These are phyloP conservation scores for Arthrocladium fulminans DNA, from an alignment of 2,329 filamentous ascomycete species.

Conservation along the genomic window DNA sequence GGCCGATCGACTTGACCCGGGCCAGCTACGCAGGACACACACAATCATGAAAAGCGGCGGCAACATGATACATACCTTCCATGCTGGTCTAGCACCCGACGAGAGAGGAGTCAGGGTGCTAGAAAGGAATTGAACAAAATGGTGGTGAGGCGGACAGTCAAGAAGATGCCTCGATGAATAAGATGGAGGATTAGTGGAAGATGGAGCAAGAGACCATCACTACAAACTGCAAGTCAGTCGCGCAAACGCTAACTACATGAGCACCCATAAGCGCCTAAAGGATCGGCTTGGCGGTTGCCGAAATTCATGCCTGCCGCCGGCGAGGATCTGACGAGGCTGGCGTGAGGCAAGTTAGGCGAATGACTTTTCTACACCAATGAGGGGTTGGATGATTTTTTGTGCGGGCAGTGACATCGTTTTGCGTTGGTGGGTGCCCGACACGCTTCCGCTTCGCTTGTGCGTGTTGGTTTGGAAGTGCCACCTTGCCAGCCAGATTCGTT, in stretches of 20 bases:
- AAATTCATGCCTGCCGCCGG: too few species aligned
- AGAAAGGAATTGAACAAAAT: constrained; percentile 7
- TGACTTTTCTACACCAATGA: neutral
- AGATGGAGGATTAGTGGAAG: constrained; percentile 16
- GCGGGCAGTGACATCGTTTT: constrained; percentile 24
- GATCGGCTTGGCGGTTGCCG: neutral
- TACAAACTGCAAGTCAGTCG: constrained; percentile 25
- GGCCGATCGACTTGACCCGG: neutral
- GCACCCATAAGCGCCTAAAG: neutral
- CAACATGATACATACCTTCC: constrained; percentile 7
- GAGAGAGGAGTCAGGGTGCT: constrained; percentile 1
- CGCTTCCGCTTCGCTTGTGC: neutral
- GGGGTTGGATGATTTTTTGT: constrained; percentile 8
- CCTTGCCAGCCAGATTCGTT: too few species aligned
- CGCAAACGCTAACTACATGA: constrained; percentile 5
- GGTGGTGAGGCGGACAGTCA: neutral
- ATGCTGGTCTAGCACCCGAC: constrained; percentile 9
- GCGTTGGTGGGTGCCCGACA: constrained; percentile 17
- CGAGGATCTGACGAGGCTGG: too few species aligned
- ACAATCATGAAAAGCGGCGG: neutral
- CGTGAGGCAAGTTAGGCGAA: neutral
- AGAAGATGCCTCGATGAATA: constrained; percentile 7
- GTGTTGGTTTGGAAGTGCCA: too few species aligned
- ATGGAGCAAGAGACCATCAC: constrained; percentile 29
- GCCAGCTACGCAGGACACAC: neutral